Conservation (phyloP, 306 rosid genomes). For the Pyrus pyrifolia region DNA sequence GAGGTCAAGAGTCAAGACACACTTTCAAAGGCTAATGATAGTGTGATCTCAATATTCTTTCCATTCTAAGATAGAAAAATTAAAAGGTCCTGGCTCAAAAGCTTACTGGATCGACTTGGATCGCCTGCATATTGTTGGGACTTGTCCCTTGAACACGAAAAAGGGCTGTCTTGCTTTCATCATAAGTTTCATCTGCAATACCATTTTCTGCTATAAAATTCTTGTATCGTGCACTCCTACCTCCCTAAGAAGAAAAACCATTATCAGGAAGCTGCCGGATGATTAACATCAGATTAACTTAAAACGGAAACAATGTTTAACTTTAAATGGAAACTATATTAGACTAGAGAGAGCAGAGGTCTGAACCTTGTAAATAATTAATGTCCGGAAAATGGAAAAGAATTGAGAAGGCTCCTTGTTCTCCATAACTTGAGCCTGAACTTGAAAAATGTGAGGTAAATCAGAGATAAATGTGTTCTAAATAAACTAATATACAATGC, state of each 20-base stretch:
- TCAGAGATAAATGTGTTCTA: constrained; percentile 8
- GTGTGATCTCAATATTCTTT: background rate
- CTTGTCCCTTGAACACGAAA: constrained; percentile 86
- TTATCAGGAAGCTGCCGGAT: constrained; percentile 6
- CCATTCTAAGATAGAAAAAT: background rate
- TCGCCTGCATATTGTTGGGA: constrained; percentile 76
- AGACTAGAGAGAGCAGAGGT: constrained; percentile 1
- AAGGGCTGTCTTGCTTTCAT: constrained; percentile 55
- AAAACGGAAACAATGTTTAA: constrained; percentile 4
- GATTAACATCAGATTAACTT: constrained; percentile 1
- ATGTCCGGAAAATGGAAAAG: constrained; percentile 61
- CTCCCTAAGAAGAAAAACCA: constrained; percentile 49
- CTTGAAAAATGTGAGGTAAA: constrained; percentile 15
- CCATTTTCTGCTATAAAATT: constrained; percentile 50
- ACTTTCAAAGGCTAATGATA: background rate
- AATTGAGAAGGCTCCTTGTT: constrained; percentile 80
- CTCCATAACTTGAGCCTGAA: constrained; percentile 72
- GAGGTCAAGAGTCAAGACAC: background rate
- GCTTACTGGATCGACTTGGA: constrained; percentile 82
- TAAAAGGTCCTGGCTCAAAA: background rate
- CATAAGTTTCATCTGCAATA: constrained; percentile 51
- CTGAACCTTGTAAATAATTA: constrained; percentile 70
- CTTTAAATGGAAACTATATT: constrained; percentile 9
- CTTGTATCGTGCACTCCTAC: constrained; percentile 62
- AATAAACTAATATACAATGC: background rate